Evolutionary conservation across 441 rosid genomes (phyloP), one percentile per base, ranked within the genome.

Genomic region (Kokia cookei): DNA sequence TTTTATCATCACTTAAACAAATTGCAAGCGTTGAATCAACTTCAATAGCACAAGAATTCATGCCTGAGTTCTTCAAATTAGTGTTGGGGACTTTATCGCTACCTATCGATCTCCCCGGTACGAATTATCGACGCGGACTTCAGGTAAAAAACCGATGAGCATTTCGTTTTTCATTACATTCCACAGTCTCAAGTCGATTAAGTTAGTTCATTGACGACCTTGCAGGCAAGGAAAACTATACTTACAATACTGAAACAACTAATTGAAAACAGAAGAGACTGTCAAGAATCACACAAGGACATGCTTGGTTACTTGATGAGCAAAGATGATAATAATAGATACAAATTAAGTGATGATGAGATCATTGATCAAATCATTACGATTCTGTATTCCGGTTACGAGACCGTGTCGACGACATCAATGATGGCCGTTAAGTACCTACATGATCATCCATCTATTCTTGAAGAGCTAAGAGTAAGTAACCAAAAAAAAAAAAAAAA

Each of bases 371-470:
- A 94, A 78, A 84, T 90, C 1, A 91, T 94, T 35, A 94, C 98
- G 4, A 83, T 94, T 53, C 71, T 92, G 80, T 94, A 94, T 76
- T 94, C 98, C 1, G 97, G 97, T 57, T 94, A 92, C 48, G 97
- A 94, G 77, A 94, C 98, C 40, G 95, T 94, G 50, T 94, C 98
- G 7, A 91, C 97, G 47, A 94, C 98, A 9, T 86, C 98, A 3
- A 94, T 91, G 97, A 94, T 94, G 97, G 94, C 93, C 5, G 84
- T 94, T 71, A 94, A 92, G 85, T 94, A 89, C 68, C 87, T 92
- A 17, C 95, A 91, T 77, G 97, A 94, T 89, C 93, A 91, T 72
- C 97, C 97, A 3, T 70, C 26, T 62, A 89, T 84, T 73, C 97
- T 92, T 73, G 77, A 89, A 62, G 93, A 94, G 80, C 79, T 94